A percentile compares a stretch with the other conserved stretches of the same genome.
phyloP scores from a whole-genome alignment of 164 flowering plant species.

The Nymphaea colorata region DNA sequence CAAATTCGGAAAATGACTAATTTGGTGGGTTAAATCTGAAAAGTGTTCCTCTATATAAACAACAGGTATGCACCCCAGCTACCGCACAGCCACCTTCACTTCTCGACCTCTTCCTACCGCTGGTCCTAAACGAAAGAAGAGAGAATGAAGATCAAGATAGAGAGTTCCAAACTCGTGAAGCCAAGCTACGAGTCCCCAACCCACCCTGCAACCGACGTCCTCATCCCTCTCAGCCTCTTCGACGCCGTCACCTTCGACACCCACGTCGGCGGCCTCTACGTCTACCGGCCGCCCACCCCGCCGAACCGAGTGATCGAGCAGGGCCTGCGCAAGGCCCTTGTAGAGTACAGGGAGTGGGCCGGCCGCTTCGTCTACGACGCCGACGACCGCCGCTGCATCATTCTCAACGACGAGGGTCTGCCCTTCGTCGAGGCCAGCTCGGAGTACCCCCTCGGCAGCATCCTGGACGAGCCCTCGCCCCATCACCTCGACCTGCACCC shows the following conservation, averaged over 20 bases:
- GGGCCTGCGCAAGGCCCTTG: slow-evolving; percentile 8
- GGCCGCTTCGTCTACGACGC: slow-evolving; percentile 5
- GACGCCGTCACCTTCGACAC: slow-evolving; percentile 8
- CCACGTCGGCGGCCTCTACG: slow-evolving; percentile 3
- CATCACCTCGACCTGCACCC: slow-evolving; percentile 6
- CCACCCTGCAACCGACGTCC: background rate
- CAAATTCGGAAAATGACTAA: too few relatives aligned
- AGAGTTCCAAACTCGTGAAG: background rate
- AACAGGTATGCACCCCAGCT: too few relatives aligned
- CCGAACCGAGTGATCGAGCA: background rate
- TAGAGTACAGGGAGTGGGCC: slow-evolving; percentile 6
- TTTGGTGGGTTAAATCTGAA: too few relatives aligned
- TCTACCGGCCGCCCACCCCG: slow-evolving; percentile 6
- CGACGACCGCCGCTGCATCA: background rate
- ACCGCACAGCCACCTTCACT: too few relatives aligned
- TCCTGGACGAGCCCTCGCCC: background rate
- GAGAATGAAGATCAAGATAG: background rate
- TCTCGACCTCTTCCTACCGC: too few relatives aligned
- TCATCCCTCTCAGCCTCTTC: slow-evolving; percentile 7
- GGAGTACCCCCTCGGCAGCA: background rate
- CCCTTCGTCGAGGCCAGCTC: slow-evolving; percentile 6
- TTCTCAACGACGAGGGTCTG: slow-evolving; percentile 9
- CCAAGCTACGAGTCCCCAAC: background rate
- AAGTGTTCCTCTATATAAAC: too few relatives aligned
- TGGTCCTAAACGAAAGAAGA: too few relatives aligned